Evolutionary conservation across 1,284 basidiomycete species (phyloP), one percentile per base, ranked within the genome.

Genomic region (Melampsora americana): DNA sequence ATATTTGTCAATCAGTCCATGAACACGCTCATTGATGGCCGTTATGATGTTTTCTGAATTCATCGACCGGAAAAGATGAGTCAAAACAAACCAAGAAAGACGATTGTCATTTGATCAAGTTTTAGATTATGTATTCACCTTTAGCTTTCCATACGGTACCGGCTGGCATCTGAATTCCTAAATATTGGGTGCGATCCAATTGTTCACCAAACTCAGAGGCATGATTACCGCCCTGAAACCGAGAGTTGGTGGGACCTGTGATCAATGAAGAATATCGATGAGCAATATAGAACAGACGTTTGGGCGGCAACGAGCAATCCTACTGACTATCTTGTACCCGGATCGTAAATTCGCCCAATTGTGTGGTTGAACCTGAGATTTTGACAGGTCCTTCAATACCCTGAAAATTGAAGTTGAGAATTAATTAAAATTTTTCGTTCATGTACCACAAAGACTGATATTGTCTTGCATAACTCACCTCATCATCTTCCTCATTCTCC

Each of bases 111-210:
- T 59, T 28, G 28, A 23, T 23, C 53, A n/a, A 7, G 5, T 0
- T 11, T 32, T 12, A 1, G 18, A 28, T 50, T 65, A n/a, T 35
- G 1, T 16, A 2, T 81, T 30, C 69, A 90, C 92, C 90, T 85
- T 91, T 90, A 1, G 91, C 92, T 84, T 89, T 87, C 94, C 94
- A 96, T 9, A 93, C 84, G 23, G 88, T 85, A 5, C 89, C 90
- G 7, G 86, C 81, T 4, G 87, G 86, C 5, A 90, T 84, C 5
- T 87, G 86, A 46, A 88, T 84, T 5, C 92, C 92, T 1, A 88
- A 79, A 80, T 88, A 91, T 75, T 91, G 88, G 0, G 91, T 90
- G 81, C 88, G 92, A 20, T 89, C 90, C 20, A 90, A 84, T 28
- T 87, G 86, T 26, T 88, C 84, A 61, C 84, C 83, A 82, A 93